Conservation (phyloP, 106 monocot species). For the Gastrodia elata region DNA sequence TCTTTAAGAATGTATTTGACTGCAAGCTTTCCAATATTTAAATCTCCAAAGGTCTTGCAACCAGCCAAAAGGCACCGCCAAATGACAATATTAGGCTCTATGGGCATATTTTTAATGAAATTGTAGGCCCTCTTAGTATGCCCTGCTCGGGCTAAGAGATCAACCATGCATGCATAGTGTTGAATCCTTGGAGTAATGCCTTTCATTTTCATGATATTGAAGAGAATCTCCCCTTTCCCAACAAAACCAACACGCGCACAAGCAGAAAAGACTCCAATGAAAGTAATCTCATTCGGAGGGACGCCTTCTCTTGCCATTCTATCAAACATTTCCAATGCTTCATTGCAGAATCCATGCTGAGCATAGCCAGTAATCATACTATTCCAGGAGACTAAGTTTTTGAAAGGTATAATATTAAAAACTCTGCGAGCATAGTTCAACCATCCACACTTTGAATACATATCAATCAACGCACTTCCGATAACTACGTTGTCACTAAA, state of each 20-base stretch:
- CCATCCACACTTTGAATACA: conserved; percentile 31
- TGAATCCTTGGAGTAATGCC: conserved; percentile 17
- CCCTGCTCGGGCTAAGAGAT: conserved; percentile 22
- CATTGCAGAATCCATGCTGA: conserved; percentile 19
- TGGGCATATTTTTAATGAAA: conserved; percentile 21
- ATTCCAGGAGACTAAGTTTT: conserved; percentile 28
- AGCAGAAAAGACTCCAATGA: conserved; percentile 26
- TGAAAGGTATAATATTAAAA: conserved; percentile 11
- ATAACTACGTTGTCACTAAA: conserved; percentile 10
- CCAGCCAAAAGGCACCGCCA: conserved; percentile 28
- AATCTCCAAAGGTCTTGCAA: conserved; percentile 14
- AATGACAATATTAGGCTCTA: conserved; percentile 20
- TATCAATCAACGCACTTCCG: conserved; percentile 21
- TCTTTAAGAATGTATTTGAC: conserved; percentile 8
- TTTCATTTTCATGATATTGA: conserved; percentile 12
- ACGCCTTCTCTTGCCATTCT: conserved; percentile 9
- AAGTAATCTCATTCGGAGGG: conserved; percentile 18
- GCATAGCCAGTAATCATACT: conserved; percentile 27
- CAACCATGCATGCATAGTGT: conserved; percentile 31
- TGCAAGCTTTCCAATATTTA: conserved; percentile 13
- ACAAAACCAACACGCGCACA: conserved; percentile 19
- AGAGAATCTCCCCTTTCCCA: conserved; percentile 15
- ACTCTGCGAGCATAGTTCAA: conserved; percentile 8
- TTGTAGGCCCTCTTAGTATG: conserved; percentile 16
- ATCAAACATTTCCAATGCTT: conserved; percentile 16